These are phyloP conservation scores for Colletotrichum siamense DNA, from an alignment of 2,329 filamentous ascomycete species.

Conservation along the genomic window DNA sequence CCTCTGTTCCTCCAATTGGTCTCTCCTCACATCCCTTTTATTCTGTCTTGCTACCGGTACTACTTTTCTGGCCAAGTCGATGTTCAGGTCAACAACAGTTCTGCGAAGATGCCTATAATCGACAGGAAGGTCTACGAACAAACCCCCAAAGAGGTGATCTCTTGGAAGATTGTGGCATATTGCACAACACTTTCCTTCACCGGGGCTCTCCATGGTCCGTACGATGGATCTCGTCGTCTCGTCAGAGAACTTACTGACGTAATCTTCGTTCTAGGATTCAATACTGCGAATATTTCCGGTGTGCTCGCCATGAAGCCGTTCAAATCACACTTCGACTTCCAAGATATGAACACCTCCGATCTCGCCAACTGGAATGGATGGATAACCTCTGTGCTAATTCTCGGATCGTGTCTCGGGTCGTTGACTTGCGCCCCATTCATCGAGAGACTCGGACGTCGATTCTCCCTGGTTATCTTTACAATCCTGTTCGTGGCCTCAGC, in stretches of 20 bases:
- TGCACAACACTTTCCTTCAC: not conserved
- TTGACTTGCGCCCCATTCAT: conserved; percentile 44
- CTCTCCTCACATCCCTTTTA: not conserved
- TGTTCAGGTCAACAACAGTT: not conserved
- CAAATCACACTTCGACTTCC: not conserved
- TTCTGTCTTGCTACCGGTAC: not conserved
- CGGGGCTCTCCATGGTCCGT: not conserved
- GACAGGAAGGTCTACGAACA: not conserved
- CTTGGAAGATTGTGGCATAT: not conserved
- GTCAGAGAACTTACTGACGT: not conserved
- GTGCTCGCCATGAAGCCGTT: not conserved
- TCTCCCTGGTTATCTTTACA: conserved; percentile 41
- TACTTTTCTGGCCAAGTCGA: not conserved
- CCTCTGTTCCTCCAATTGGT: not conserved
- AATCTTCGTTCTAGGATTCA: not conserved
- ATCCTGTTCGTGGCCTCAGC: conserved; percentile 49
- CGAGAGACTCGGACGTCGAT: conserved; percentile 42
- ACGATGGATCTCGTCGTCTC: not conserved
- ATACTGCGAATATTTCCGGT: not conserved
- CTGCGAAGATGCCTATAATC: not conserved
- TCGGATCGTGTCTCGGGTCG: not conserved
- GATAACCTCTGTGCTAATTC: not conserved
- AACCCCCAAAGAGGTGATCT: not conserved
- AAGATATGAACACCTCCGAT: not conserved
- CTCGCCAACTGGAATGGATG: not conserved